phyloP scores from a whole-genome alignment of 108 stramenopile species.

The Pseudonitzschia pungens region DNA sequence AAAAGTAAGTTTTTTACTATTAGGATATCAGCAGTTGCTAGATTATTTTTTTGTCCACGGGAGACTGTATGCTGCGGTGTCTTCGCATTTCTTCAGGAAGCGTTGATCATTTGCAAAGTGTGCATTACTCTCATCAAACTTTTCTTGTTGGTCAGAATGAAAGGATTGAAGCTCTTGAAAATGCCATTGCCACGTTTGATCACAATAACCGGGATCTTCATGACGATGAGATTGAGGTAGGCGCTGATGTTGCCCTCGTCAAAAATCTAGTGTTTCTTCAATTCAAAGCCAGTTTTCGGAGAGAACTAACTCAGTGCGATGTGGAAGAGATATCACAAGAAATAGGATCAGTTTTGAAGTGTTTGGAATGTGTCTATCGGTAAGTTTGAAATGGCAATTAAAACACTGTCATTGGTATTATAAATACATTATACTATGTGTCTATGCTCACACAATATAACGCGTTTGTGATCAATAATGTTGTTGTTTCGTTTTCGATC shows the following conservation, averaged over 20 bases:
- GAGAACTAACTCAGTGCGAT: constrained; percentile 18
- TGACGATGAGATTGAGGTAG: constrained; percentile 47
- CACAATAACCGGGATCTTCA: constrained; percentile 46
- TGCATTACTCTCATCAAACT: constrained; percentile 20
- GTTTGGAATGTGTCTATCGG: constrained; percentile 50
- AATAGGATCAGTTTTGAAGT: constrained; percentile 37
- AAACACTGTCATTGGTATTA: too few relatives aligned
- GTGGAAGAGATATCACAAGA: constrained; percentile 34
- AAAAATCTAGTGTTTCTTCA: constrained; percentile 56
- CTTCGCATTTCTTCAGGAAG: too few relatives aligned
- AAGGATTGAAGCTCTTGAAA: constrained; percentile 38
- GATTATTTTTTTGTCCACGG: neutral
- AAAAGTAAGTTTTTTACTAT: neutral
- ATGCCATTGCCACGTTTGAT: constrained; percentile 42
- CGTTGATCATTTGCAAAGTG: neutral
- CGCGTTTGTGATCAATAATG: neutral
- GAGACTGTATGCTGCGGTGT: too few relatives aligned
- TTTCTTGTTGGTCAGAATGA: constrained; percentile 32
- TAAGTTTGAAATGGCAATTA: neutral
- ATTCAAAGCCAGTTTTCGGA: constrained; percentile 25
- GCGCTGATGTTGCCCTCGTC: constrained; percentile 48
- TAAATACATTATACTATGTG: too few relatives aligned
- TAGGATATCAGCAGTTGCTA: neutral
- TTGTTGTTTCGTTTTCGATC: neutral
- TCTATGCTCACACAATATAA: too few relatives aligned